Base-by-base conservation (phyloP, 1,139 yeast species). In the Barnettozyma hawaiiensis region DNA sequence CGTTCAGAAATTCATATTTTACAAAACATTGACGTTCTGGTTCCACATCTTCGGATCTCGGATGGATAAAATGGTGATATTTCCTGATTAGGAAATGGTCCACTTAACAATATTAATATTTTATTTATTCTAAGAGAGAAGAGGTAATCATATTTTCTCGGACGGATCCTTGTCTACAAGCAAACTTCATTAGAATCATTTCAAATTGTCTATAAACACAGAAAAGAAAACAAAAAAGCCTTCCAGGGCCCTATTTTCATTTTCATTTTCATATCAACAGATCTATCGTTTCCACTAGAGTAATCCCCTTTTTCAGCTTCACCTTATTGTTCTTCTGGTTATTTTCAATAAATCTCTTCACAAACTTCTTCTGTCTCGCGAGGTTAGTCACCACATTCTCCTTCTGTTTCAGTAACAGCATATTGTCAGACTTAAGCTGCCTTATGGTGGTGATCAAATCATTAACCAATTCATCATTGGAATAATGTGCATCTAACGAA, bases 391-490 rank as follows among this genome's bases (percentile, higher is more conserved):
- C 9, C 12, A 53, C 24, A 7, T 33, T 35, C 7, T 41, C 42
- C 27, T 48, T 52, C 34, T 52, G 49, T 5, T n/a, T 32, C 2
- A 12, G 8, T 11, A 53, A 23, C 11, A 46, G 26, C 14, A 42
- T 44, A 31, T 45, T 47, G 23, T 47, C 54, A 1, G 50, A 41
- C 37, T 45, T 53, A 11, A 54, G 31, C n/a, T 48, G 47, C 44
- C 46, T 51, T 19, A 54, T 50, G 4, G 57, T 50, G 10, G 32
- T 16, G 12, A 54, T 12, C n/a, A 54, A 39, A 22, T 52, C 55
- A 20, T 39, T 39, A 1, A 54, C 43, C 2, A 53, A 26, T 3
- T 54, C 55, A 12, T 40, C 41, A 11, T 46, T 38, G 5, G 33
- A 16, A 31, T 38, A 37, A 2, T 27, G 21, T 14, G 29, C 10